Percentiles rank a stretch among this genome's conserved stretches.
Conservation (phyloP, 257 asterid genomes). For the Solanum etuberosum region DNA sequence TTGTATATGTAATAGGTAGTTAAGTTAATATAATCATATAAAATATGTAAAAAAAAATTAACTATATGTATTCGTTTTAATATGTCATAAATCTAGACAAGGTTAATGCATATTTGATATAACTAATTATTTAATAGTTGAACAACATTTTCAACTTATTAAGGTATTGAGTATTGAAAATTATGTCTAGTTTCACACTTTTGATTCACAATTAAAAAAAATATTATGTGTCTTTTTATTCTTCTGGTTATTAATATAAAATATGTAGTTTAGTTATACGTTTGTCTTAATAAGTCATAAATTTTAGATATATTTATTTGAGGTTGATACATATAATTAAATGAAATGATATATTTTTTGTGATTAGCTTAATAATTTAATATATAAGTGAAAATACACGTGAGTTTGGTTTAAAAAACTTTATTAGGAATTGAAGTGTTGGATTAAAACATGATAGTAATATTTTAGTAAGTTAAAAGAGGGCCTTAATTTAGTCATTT, state of each 20-base stretch:
- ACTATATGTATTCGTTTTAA: no score
- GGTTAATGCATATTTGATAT: no score
- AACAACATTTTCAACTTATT: background rate
- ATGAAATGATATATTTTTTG: background rate
- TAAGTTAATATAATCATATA: no score
- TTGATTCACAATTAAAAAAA: background rate
- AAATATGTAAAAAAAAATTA: no score
- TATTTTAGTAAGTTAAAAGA: background rate
- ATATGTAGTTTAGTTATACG: rapidly evolving
- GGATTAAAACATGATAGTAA: background rate
- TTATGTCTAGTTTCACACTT: background rate
- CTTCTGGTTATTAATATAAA: no score
- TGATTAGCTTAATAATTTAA: background rate
- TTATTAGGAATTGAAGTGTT: background rate
- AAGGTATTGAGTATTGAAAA: no score
- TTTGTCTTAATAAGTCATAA: rapidly evolving
- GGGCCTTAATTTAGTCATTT: background rate
- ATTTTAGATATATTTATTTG: no score
- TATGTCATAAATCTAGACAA: no score
- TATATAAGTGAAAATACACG: no score
- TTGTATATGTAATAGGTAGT: background rate
- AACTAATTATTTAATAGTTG: background rate
- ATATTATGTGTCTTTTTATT: no score
- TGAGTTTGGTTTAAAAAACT: background rate
- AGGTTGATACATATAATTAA: background rate